Evolutionary conservation across 148 eudicot species (phyloP).

Genomic region (Cornus kousa): DNA sequence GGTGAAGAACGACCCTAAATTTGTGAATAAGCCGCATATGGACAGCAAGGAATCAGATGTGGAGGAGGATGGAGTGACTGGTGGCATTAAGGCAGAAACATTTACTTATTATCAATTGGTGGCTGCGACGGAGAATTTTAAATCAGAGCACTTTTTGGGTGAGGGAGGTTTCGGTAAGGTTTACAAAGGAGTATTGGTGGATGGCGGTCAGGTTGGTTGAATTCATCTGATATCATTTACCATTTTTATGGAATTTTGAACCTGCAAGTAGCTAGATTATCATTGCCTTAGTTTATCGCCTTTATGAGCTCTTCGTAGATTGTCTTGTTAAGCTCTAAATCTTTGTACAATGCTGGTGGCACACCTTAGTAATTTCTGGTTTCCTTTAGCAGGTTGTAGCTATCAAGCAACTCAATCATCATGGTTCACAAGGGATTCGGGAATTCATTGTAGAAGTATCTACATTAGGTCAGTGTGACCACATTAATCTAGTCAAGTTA

Average conservation of each 20-base stretch:
- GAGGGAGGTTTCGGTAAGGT: conserved; percentile 75
- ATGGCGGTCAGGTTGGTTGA: conserved; percentile 47
- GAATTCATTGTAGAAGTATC: conserved; percentile 85
- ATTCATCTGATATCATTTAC: background rate
- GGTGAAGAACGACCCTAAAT: conserved; percentile 9
- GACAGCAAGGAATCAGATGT: conserved; percentile 11
- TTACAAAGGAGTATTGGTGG: conserved; percentile 47
- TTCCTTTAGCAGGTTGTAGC: conserved; percentile 55
- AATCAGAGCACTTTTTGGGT: conserved; percentile 40
- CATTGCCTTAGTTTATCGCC: background rate
- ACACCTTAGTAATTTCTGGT: background rate
- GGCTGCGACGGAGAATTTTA: conserved; percentile 55
- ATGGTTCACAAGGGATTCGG: conserved; percentile 69
- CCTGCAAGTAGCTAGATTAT: background rate
- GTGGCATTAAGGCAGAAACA: conserved; percentile 26
- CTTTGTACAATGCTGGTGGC: too few relatives aligned
- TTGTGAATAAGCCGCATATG: conserved; percentile 10
- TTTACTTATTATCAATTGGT: conserved; percentile 43
- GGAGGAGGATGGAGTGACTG: conserved; percentile 22
- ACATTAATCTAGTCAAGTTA: conserved; percentile 79
- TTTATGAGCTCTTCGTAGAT: background rate
- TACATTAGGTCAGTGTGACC: conserved; percentile 66
- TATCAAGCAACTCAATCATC: conserved; percentile 72
- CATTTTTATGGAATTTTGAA: background rate
- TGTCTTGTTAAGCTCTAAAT: background rate